Percentiles rank a stretch among this genome's conserved stretches.
phyloP scores from a whole-genome alignment of 2,329 filamentous ascomycete species.

The Grosmannia penicillata region DNA sequence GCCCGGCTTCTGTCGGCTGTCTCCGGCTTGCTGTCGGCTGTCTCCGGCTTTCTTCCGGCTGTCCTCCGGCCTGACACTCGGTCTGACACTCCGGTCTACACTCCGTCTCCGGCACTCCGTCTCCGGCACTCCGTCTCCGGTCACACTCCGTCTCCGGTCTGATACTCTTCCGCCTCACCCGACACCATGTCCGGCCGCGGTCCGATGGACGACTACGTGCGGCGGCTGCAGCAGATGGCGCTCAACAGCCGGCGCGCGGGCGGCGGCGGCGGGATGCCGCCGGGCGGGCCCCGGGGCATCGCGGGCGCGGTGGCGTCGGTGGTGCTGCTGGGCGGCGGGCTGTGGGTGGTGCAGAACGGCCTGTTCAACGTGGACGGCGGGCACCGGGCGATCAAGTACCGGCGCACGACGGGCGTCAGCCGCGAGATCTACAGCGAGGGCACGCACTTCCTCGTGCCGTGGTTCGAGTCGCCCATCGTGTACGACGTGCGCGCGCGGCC shows the following conservation, averaged over 20 bases:
- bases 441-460: conserved; percentile 87
- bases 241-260: conserved; percentile 23
- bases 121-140: too few species aligned
- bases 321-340: conserved; percentile 31
- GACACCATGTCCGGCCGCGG: conserved; percentile 20
- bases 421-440: conserved; percentile 96
- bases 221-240: conserved; percentile 33
- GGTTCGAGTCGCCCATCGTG: conserved; percentile 92
- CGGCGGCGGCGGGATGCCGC: conserved; percentile 27
- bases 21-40: too few species aligned
- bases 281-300: conserved; percentile 24
- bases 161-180: not conserved
- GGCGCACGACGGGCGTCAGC: conserved; percentile 77
- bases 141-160: too few species aligned
- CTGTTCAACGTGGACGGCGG: conserved; percentile 88
- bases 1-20: too few species aligned
- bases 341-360: conserved; percentile 40
- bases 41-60: too few species aligned
- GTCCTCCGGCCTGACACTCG: too few species aligned
- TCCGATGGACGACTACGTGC: conserved; percentile 35
- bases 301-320: conserved; percentile 25
- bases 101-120: too few species aligned
- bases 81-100: too few species aligned
- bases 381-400: conserved; percentile 98
- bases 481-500: conserved; percentile 98